Percentiles rank a stretch among this genome's conserved stretches.
These are phyloP conservation scores for Suhomyces tanzawaensis DNA, from an alignment of 805 yeast genomes.

Conservation along the genomic window DNA sequence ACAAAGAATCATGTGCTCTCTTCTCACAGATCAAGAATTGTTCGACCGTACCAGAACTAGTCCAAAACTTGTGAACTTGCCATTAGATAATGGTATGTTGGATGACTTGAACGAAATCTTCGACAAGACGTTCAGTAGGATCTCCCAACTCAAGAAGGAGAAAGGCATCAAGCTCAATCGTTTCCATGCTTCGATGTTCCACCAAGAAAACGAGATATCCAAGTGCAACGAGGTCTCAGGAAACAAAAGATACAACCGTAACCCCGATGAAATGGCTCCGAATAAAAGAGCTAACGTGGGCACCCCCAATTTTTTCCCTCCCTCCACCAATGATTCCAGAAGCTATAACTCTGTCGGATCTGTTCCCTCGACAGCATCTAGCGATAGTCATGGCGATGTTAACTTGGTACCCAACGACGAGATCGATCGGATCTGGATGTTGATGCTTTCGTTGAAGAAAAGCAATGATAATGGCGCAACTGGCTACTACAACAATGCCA, in stretches of 20 bases:
- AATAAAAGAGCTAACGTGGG: not conserved
- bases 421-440: slow-evolving; percentile 12
- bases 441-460: slow-evolving; percentile 8
- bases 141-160: slow-evolving; percentile 8
- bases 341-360: not conserved
- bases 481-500: not conserved
- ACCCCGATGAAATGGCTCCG: not conserved
- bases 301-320: not conserved
- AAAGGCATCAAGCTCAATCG: not conserved
- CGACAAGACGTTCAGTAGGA: slow-evolving; percentile 17
- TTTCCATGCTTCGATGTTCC: not conserved
- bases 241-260: not conserved
- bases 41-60: slow-evolving; percentile 12
- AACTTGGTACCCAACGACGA: slow-evolving; percentile 6
- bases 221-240: not conserved
- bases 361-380: not conserved
- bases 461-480: not conserved
- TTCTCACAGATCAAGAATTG: slow-evolving; percentile 29
- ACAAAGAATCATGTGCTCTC: slow-evolving; percentile 38
- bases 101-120: slow-evolving; percentile 21
- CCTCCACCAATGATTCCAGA: not conserved
- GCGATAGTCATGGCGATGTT: not conserved
- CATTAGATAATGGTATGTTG: slow-evolving; percentile 17
- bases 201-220: not conserved
- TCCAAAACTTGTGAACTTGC: slow-evolving; percentile 7